Evolutionary conservation across 495 filamentous ascomycete genomes (phyloP).

Genomic region (Neurospora sp.): DNA sequence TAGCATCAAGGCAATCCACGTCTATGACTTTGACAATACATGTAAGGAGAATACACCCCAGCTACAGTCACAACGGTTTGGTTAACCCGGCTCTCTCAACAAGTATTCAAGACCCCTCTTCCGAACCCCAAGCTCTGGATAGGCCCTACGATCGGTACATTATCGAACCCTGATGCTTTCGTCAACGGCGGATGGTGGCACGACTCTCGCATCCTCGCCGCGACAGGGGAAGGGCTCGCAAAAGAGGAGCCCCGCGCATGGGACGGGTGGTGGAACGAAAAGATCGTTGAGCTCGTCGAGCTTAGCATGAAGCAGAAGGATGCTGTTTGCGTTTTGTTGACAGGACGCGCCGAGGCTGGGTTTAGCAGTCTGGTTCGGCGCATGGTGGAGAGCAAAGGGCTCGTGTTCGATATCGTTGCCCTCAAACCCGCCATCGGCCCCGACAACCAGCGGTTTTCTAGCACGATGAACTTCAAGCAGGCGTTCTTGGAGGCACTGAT

Average conservation of each 20-base stretch:
- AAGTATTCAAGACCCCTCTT: slow-evolving; percentile 83
- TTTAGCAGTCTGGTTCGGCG: slow-evolving; percentile 75
- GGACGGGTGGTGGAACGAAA: slow-evolving; percentile 97
- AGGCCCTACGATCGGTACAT: slow-evolving; percentile 56
- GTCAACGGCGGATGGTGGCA: slow-evolving; percentile 96
- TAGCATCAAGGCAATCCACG: slow-evolving; percentile 68
- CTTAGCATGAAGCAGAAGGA: slow-evolving; percentile 83
- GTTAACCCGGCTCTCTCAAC: not conserved
- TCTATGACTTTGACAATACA: slow-evolving; percentile 99
- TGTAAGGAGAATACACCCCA: slow-evolving; percentile 39
- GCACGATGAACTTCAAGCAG: slow-evolving; percentile 84
- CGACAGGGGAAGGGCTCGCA: slow-evolving; percentile 76
- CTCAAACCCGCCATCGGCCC: slow-evolving; percentile 82
- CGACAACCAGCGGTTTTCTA: slow-evolving; percentile 58
- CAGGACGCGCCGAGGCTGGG: slow-evolving; percentile 67
- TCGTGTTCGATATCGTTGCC: slow-evolving; percentile 82
- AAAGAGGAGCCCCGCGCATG: slow-evolving; percentile 75
- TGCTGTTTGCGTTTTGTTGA: slow-evolving; percentile 76
- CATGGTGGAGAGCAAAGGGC: slow-evolving; percentile 65
- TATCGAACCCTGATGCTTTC: slow-evolving; percentile 67
- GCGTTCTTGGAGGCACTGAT: slow-evolving; percentile 67
- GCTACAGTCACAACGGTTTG: not conserved
- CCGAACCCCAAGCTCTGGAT: slow-evolving; percentile 89
- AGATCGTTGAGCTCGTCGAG: slow-evolving; percentile 71
- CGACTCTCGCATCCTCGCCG: slow-evolving; percentile 70